phyloP scores from a whole-genome alignment of 192 early-diverging fungal species.

The Oehlia diaphana region DNA sequence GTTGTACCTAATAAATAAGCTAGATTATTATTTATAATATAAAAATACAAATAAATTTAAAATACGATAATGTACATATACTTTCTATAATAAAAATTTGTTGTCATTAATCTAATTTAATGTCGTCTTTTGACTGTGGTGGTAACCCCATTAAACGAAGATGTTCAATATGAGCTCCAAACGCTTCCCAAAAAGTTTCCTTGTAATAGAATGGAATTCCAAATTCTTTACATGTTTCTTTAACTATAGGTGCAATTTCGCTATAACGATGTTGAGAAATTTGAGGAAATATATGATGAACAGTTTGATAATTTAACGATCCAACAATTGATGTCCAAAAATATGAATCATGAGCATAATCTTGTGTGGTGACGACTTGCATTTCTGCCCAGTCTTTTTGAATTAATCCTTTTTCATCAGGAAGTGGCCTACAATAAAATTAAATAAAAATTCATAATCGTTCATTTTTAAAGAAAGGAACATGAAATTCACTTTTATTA shows the following conservation, averaged over 20 bases:
- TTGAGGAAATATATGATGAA: slow-evolving; percentile 54
- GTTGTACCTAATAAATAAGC: background rate
- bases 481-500: background rate
- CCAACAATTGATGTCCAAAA: slow-evolving; percentile 51
- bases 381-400: slow-evolving; percentile 57
- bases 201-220: slow-evolving; percentile 47
- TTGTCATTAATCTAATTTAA: background rate
- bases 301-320: slow-evolving; percentile 53
- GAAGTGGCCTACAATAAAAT: slow-evolving; percentile 35
- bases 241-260: slow-evolving; percentile 48
- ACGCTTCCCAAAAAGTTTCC: slow-evolving; percentile 52
- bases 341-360: slow-evolving; percentile 54
- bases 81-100: too few relatives aligned
- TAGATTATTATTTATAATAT: background rate
- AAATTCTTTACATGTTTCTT: slow-evolving; percentile 51
- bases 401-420: slow-evolving; percentile 48
- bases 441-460: background rate
- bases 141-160: slow-evolving; percentile 42
- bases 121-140: slow-evolving; percentile 33
- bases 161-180: slow-evolving; percentile 47
- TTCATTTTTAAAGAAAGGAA: background rate
- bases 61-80: background rate
- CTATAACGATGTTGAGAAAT: slow-evolving; percentile 56
- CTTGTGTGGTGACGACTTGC: slow-evolving; percentile 52
- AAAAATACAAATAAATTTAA: background rate